phyloP scores from a whole-genome alignment of 2,329 filamentous ascomycete genomes.

The Penicillium sp. region DNA sequence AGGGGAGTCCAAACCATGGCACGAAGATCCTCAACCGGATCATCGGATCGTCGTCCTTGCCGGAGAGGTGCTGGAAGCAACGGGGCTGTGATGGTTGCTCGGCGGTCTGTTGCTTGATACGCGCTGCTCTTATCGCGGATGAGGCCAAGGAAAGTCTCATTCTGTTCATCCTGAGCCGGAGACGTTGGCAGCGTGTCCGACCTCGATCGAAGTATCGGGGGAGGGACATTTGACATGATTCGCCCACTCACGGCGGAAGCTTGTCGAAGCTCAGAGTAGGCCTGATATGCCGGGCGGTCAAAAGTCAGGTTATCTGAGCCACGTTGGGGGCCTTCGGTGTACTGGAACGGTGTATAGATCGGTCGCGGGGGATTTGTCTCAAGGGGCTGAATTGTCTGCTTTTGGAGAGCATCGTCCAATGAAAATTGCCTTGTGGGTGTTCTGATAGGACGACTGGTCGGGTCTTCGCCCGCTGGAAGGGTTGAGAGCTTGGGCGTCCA shows the following conservation, averaged over 20 bases:
- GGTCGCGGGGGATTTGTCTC: slow-evolving; percentile 47
- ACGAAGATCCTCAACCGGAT: slow-evolving; percentile 43
- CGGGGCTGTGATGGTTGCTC: slow-evolving; percentile 34
- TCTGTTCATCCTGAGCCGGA: slow-evolving; percentile 40
- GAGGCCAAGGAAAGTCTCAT: slow-evolving; percentile 56
- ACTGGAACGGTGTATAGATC: slow-evolving; percentile 55
- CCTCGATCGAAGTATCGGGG: slow-evolving; percentile 24
- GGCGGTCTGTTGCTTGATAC: slow-evolving; percentile 41
- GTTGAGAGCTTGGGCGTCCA: slow-evolving; percentile 23
- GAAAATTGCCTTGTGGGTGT: slow-evolving; percentile 12
- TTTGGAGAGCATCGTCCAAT: slow-evolving; percentile 30
- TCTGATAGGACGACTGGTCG: slow-evolving; percentile 4
- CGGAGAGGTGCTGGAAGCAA: slow-evolving; percentile 42
- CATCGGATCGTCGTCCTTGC: slow-evolving; percentile 34
- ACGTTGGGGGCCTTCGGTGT: slow-evolving; percentile 50
- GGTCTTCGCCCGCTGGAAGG: slow-evolving; percentile 15
- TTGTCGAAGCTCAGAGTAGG: slow-evolving; percentile 55
- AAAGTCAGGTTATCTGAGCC: slow-evolving; percentile 48
- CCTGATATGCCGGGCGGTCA: slow-evolving; percentile 52
- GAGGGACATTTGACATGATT: slow-evolving; percentile 46
- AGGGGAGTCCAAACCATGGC: slow-evolving; percentile 43
- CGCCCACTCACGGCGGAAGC: slow-evolving; percentile 53
- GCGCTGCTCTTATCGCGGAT: slow-evolving; percentile 54
- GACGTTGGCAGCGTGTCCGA: slow-evolving; percentile 29
- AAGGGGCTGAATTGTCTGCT: slow-evolving; percentile 38